Evolutionary conservation across 2,329 filamentous ascomycete genomes (phyloP), one percentile per base, ranked within the genome.

Genomic region (Pseudocercospora crystallina): DNA sequence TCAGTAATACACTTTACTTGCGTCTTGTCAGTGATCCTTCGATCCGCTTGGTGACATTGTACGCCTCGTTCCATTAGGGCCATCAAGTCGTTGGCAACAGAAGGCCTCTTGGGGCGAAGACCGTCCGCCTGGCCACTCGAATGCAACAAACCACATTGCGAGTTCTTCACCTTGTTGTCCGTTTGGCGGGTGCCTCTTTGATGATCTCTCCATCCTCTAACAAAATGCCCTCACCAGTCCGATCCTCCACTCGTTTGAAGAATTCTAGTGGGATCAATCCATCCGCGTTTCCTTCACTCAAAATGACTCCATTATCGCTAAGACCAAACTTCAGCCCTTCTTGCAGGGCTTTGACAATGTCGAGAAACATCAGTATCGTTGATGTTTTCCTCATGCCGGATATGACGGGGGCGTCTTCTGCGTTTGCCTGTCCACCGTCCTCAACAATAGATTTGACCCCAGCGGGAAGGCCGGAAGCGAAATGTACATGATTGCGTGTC

Each of bases 401-500:
- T 13, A 71, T 69, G 35, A 95, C 72, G 71, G 94, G 86, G 5
- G 88, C 87, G 5, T 54, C 51, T 11, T 36, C 45, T 26, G 47
- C 48, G 26, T 20, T 36, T 8, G 17, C 30, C 20, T 26, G 20
- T 26, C 20, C 39, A 17, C 53, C 49, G 2, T 65, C 61, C 44
- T 53, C 64, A 30, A 49, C 65, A 60, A 54, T 70, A 48, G 34
- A 73, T 63, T 59, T 67, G 61, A 77, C 76, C 0, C 72, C 73
- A 4, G 63, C 62, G 4, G 87, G 84, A 10, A 91, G 73, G 0
- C 89, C 90, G 5, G 83, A 82, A 2, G 89, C 88, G 67, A 94
- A 96, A 72, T 99, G 94, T 26, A 97, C 86, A 65, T 97, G 92
- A 57, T 87, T 95, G 47, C 94, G 74, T 0, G 76, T 78, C 94